phyloP scores from a whole-genome alignment of 2,329 filamentous ascomycete genomes.

The Ceratocystis albifundus region DNA sequence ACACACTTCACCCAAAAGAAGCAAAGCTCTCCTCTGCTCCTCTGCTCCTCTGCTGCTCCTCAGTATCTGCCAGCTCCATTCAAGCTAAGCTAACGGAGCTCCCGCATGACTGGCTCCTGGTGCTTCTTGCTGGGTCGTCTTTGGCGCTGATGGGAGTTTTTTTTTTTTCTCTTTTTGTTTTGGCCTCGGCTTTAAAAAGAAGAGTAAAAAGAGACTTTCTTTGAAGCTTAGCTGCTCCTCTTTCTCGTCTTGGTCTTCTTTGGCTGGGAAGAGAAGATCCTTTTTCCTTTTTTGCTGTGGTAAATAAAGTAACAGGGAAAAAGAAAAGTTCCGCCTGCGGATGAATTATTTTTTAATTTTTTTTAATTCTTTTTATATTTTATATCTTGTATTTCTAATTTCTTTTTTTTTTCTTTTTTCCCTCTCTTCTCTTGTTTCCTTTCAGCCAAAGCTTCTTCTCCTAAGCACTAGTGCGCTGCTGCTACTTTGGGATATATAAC shows the following conservation, averaged over 20 bases:
- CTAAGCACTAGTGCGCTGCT: slow-evolving; percentile 8
- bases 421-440: background rate
- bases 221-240: too few species aligned
- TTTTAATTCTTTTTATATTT: too few species aligned
- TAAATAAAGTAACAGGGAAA: too few species aligned
- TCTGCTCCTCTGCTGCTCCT: too few species aligned
- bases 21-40: slow-evolving; percentile 2
- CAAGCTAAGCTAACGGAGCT: slow-evolving; percentile 8
- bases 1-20: background rate
- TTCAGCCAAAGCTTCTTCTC: slow-evolving; percentile 12
- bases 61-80: background rate
- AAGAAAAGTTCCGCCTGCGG: too few species aligned
- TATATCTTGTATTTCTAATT: too few species aligned
- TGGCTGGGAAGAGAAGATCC: background rate
- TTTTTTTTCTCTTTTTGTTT: too few species aligned
- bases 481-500: slow-evolving; percentile 12
- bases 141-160: background rate
- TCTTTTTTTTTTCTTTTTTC: background rate
- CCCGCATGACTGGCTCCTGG: background rate
- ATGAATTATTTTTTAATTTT: background rate
- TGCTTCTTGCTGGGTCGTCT: too few species aligned
- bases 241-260: background rate
- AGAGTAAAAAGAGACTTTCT: too few species aligned
- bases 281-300: too few species aligned
- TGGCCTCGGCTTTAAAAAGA: background rate